Percentiles rank a stretch among this genome's conserved stretches.
These are phyloP conservation scores for Verticillium nonalfalfae DNA, from an alignment of 2,329 filamentous ascomycete species.

Conservation along the genomic window DNA sequence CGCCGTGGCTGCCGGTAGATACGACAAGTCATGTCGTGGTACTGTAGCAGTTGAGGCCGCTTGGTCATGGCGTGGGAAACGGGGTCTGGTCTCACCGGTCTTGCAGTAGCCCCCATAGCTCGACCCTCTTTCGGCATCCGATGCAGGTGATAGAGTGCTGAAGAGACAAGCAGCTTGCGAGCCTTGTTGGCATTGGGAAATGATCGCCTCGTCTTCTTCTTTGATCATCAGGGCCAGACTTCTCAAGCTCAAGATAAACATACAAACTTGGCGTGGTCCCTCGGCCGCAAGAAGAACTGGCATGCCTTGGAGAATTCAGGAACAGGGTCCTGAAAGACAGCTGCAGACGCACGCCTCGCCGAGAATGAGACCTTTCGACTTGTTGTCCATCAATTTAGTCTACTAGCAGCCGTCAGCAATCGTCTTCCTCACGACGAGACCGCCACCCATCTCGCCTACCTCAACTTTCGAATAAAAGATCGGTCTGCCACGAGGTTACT, in stretches of 20 bases:
- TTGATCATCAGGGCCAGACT: not conserved
- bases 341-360: too few species aligned
- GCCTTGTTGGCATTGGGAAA: not conserved
- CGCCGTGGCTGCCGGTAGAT: not conserved
- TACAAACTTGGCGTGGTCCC: not conserved
- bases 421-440: not conserved
- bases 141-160: not conserved
- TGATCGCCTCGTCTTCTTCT: not conserved
- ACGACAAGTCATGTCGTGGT: not conserved
- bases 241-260: not conserved
- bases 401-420: too few species aligned
- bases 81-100: not conserved
- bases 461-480: not conserved
- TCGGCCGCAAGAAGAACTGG: not conserved
- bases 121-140: not conserved
- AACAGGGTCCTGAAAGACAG: not conserved
- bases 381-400: too few species aligned
- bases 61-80: not conserved
- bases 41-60: not conserved
- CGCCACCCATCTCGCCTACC: not conserved
- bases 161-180: not conserved
- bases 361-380: too few species aligned
- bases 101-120: not conserved
- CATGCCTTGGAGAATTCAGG: not conserved
- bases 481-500: not conserved